These are phyloP conservation scores for Amaranthus hypochondriacus DNA, from an alignment of 148 eudicot species.

Conservation along the genomic window DNA sequence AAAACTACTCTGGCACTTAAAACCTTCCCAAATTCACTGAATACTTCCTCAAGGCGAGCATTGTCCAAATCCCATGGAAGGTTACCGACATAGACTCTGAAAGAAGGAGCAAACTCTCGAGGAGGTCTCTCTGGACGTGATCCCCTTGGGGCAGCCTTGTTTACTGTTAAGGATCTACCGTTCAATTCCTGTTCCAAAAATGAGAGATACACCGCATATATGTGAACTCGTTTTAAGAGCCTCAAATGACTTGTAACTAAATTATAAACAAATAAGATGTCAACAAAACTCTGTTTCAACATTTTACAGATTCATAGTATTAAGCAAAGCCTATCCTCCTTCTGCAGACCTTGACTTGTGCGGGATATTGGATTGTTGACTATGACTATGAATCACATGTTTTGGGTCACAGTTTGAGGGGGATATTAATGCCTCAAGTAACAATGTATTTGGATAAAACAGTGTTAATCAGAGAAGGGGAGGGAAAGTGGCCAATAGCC, in stretches of 20 bases:
- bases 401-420: no score
- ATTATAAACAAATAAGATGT: background rate
- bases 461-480: no score
- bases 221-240: background rate
- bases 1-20: slow-evolving; percentile 57
- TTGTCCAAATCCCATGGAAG: slow-evolving; percentile 84
- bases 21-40: slow-evolving; percentile 71
- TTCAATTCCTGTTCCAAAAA: slow-evolving; percentile 46
- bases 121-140: slow-evolving; percentile 63
- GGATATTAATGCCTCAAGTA: no score
- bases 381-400: no score
- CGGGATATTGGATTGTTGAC: no score
- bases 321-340: no score
- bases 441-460: no score
- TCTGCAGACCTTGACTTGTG: no score
- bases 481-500: no score
- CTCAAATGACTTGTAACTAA: background rate
- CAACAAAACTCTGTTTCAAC: no score
- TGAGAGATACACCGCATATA: background rate
- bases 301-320: no score
- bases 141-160: slow-evolving; percentile 95
- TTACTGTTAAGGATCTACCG: slow-evolving; percentile 71
- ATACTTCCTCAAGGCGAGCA: slow-evolving; percentile 58
- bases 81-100: slow-evolving; percentile 78
- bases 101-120: slow-evolving; percentile 44